Evolutionary conservation across 1,139 yeast species (phyloP).

Genomic region (Pichia norvegensis): DNA sequence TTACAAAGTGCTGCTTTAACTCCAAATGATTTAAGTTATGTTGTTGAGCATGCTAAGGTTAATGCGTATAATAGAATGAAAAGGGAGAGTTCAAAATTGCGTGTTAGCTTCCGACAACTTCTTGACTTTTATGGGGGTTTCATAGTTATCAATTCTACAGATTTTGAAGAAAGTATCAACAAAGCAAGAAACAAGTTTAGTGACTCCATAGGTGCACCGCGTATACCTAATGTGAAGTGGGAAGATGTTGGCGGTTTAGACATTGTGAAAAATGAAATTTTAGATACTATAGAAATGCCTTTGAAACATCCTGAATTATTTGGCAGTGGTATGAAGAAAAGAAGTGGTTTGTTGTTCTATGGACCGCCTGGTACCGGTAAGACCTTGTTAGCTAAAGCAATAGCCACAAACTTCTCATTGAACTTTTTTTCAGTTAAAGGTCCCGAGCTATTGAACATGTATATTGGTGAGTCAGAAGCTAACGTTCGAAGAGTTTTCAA

Average conservation of each 20-base stretch:
- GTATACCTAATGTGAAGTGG: constrained; percentile 93
- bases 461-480: constrained; percentile 97
- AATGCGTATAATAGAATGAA: constrained; percentile 48
- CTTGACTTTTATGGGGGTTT: constrained; percentile 40
- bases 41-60: constrained; percentile 57
- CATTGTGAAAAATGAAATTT: constrained; percentile 78
- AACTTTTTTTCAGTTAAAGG: constrained; percentile 95
- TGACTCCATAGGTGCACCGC: constrained; percentile 94
- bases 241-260: constrained; percentile 92
- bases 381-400: constrained; percentile 89
- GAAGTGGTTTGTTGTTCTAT: constrained; percentile 89
- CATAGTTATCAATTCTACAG: constrained; percentile 50
- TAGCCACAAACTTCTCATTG: constrained; percentile 87
- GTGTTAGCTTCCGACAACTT: constrained; percentile 20
- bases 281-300: constrained; percentile 95
- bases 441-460: constrained; percentile 91
- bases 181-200: constrained; percentile 83
- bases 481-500: constrained; percentile 92
- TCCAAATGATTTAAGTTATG: constrained; percentile 72
- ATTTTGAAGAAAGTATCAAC: constrained; percentile 65
- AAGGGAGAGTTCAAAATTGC: constrained; percentile 21
- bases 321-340: constrained; percentile 78
- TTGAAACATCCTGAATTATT: constrained; percentile 86
- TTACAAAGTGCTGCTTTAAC: constrained; percentile 89
- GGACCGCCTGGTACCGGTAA: constrained; percentile 99